These are phyloP conservation scores for Eucalyptus decipiens DNA, from an alignment of 345 rosid genomes.

Conservation along the genomic window DNA sequence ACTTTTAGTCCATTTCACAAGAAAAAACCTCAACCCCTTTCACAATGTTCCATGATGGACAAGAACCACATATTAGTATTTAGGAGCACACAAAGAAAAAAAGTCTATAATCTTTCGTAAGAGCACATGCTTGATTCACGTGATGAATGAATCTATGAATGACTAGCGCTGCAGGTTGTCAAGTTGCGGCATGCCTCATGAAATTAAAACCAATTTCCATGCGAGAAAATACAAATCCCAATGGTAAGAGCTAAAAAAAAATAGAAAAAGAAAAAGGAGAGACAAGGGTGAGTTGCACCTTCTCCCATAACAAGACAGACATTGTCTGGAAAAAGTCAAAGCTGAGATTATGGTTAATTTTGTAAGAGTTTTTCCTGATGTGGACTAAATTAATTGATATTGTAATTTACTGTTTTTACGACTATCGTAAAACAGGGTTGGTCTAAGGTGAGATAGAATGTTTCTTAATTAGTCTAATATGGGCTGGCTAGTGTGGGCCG, in stretches of 20 bases:
- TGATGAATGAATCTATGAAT: neutral
- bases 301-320: neutral
- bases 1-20: neutral
- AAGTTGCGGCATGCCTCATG: neutral
- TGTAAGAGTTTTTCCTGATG: no score
- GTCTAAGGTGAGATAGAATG: no score
- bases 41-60: neutral
- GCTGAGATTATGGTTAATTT: neutral
- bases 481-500: no score
- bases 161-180: neutral
- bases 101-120: neutral
- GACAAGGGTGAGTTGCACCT: neutral
- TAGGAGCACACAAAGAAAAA: neutral
- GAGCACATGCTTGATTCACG: neutral
- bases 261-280: neutral
- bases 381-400: no score
- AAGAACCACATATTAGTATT: no score
- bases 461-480: no score
- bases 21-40: neutral
- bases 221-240: neutral
- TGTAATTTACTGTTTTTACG: no score
- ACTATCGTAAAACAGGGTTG: no score
- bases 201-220: neutral
- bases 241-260: neutral
- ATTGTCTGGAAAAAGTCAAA: neutral